Percentiles rank a stretch among this genome's conserved stretches.
Conservation (phyloP, 768 basidiomycete species). For the Amanita muscaria region DNA sequence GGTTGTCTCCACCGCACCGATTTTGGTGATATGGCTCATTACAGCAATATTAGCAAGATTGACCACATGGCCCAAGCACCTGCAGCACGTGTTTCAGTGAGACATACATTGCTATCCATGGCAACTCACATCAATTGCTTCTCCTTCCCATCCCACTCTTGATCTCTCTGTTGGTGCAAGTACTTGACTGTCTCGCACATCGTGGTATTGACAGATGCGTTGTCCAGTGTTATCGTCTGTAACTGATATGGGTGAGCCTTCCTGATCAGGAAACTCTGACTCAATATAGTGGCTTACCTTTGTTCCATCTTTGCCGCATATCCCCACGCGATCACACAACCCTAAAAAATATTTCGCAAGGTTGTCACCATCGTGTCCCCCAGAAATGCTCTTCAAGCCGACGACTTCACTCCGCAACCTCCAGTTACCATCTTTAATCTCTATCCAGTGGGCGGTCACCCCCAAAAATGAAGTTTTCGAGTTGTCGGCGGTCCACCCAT, state of each 20-base stretch:
- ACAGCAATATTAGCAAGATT: slow-evolving; percentile 19
- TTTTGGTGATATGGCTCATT: slow-evolving; percentile 23
- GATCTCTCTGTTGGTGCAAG: slow-evolving; percentile 8
- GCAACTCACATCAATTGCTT: slow-evolving; percentile 17
- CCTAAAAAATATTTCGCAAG: slow-evolving; percentile 16
- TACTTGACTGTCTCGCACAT: slow-evolving; percentile 7
- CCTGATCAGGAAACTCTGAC: neutral
- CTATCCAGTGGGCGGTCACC: slow-evolving; percentile 13
- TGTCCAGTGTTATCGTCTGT: no score
- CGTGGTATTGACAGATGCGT: no score
- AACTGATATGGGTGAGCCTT: no score
- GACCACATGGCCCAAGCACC: slow-evolving; percentile 23
- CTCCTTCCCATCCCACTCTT: slow-evolving; percentile 11
- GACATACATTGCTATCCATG: neutral
- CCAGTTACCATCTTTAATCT: slow-evolving; percentile 16
- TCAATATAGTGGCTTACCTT: slow-evolving; percentile 9
- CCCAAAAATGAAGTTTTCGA: slow-evolving; percentile 15
- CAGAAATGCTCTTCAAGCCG: slow-evolving; percentile 10
- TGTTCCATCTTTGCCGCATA: slow-evolving; percentile 5
- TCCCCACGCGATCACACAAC: slow-evolving; percentile 18
- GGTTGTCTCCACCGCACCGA: slow-evolving; percentile 18
- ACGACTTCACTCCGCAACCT: slow-evolving; percentile 14
- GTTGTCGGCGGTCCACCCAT: slow-evolving; percentile 15
- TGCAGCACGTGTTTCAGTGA: neutral
- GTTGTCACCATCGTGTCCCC: no score